Conservation (phyloP, 208 protist species). For the Polymyxa betae region DNA sequence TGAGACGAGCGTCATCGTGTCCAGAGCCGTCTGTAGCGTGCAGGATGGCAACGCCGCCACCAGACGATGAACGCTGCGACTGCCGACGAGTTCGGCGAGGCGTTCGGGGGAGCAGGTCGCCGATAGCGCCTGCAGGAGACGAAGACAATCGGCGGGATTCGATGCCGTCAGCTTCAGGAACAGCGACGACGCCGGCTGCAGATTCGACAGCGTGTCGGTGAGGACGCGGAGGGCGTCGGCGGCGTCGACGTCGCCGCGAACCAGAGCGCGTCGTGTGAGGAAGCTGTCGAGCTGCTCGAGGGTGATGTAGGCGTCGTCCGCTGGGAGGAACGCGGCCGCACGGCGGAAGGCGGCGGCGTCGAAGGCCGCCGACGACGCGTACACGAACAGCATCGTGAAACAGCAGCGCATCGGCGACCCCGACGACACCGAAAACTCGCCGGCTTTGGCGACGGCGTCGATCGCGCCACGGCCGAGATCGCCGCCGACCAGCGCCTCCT, state of each 20-base stretch:
- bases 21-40: neutral
- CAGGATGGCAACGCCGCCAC: neutral
- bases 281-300: conserved; percentile 15
- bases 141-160: neutral
- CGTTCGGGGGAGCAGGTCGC: neutral
- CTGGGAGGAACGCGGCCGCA: neutral
- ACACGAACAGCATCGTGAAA: conserved; percentile 23
- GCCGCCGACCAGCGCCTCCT: neutral
- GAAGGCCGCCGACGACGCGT: neutral
- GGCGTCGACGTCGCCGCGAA: neutral
- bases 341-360: neutral
- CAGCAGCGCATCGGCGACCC: neutral
- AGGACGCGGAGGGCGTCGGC: neutral
- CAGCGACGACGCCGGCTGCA: neutral
- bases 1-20: neutral
- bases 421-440: neutral
- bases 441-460: conserved; percentile 14
- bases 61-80: neutral
- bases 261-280: neutral
- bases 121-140: neutral
- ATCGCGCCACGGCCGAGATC: neutral
- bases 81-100: neutral
- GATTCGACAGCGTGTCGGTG: neutral
- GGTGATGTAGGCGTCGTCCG: conserved; percentile 8
- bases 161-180: conserved; percentile 36